phyloP scores from a whole-genome alignment of 2,329 filamentous ascomycete species.

The Trichoderma guizhouense region DNA sequence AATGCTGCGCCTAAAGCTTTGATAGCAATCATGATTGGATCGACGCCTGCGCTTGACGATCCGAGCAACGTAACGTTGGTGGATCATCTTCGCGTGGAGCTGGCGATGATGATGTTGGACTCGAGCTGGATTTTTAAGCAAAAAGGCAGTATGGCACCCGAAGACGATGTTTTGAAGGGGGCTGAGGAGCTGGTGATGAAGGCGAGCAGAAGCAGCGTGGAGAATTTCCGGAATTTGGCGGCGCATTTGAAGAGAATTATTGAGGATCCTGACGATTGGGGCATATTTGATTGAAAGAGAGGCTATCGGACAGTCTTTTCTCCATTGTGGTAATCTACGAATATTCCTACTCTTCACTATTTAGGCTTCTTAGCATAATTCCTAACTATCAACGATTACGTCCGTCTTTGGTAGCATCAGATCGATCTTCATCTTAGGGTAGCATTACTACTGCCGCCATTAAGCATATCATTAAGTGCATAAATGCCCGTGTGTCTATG shows the following conservation, averaged over 20 bases:
- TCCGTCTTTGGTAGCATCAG: not conserved
- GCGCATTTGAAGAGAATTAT: not conserved
- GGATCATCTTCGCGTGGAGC: conserved; percentile 25
- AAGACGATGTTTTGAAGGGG: not conserved
- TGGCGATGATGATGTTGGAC: conserved; percentile 17
- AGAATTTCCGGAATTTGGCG: not conserved
- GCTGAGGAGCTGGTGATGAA: conserved; percentile 15
- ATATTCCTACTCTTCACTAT: not conserved
- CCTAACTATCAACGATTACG: not conserved
- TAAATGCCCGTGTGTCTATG: not conserved
- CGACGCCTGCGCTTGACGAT: not conserved
- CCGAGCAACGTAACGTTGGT: conserved; percentile 1
- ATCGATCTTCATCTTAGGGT: not conserved
- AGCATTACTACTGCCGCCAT: not conserved
- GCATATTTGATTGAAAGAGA: not conserved
- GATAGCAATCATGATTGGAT: not conserved
- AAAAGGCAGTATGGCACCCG: not conserved
- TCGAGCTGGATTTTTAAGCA: not conserved
- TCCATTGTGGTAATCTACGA: not conserved
- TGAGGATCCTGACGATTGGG: not conserved
- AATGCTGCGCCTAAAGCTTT: not conserved
- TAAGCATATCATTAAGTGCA: not conserved
- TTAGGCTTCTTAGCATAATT: not conserved
- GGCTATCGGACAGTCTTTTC: not conserved
- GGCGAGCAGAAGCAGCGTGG: conserved; percentile 18